These are phyloP conservation scores for Ambrosiella xylebori DNA, from an alignment of 2,329 filamentous ascomycete species.

Conservation along the genomic window DNA sequence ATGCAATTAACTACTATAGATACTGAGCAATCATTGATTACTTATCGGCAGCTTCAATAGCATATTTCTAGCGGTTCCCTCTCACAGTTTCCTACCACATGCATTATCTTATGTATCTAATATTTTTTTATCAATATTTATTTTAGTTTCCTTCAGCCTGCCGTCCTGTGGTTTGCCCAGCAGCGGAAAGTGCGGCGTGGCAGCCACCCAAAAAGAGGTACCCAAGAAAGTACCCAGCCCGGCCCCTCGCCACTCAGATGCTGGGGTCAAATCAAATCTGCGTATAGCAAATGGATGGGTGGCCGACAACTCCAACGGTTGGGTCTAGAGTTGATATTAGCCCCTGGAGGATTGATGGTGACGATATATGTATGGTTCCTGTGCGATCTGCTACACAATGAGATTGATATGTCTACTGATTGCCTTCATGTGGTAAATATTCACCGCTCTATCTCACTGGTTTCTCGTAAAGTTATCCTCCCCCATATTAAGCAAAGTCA, in stretches of 20 bases:
- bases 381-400: not conserved
- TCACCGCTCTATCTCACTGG: not conserved
- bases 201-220: not conserved
- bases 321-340: not conserved
- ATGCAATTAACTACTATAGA: not conserved
- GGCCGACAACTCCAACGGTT: not conserved
- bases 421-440: not conserved
- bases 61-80: not conserved
- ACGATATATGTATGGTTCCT: not conserved
- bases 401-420: not conserved
- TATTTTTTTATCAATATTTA: not conserved
- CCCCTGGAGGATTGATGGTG: not conserved
- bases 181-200: not conserved
- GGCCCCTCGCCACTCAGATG: not conserved
- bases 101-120: not conserved
- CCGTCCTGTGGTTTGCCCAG: not conserved
- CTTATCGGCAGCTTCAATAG: not conserved
- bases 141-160: not conserved
- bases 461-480: not conserved
- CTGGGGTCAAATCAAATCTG: not conserved
- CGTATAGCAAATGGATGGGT: not conserved
- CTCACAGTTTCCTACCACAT: not conserved
- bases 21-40: no score
- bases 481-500: not conserved
- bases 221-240: not conserved